Evolutionary conservation across 2,329 filamentous ascomycete genomes (phyloP), one percentile per base, ranked within the genome.

Genomic region (Colletotrichum liaoningense): DNA sequence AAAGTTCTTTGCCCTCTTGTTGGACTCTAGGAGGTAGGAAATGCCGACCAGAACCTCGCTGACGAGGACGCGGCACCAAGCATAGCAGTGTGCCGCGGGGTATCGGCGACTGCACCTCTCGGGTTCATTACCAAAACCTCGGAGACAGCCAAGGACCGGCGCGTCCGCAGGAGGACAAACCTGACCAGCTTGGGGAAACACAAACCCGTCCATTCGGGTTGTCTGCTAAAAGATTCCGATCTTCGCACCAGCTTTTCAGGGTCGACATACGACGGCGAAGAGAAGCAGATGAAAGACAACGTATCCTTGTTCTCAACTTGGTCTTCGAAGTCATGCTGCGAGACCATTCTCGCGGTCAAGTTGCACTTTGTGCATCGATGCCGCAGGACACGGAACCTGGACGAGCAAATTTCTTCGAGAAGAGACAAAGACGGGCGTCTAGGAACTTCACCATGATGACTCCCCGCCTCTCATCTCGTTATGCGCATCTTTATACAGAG

Each of bases 61-160:
- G 22, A 54, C 19, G 12, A 35, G n/a, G 49, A 68, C 28, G 46
- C 49, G 26, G 38, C 14, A 62, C 26, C 38, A 56, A 14, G n/a
- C 38, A 28, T 26, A 14, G 46, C 12, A 9, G 16, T 35, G 22
- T 35, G 42, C n/a, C 26, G n/a, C 38, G 38, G 52, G 49, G 22
- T 19, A 28, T 35, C 58, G 52, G 58, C 52, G 52, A 16, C 55
- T 28, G 46, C 38, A 22, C 33, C 35, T 24, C n/a, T 12, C 65
- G 28, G n/a, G n/a, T 30, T 30, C 9, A 33, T 33, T 63, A 69
- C 64, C 69, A 63, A 28, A 58, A 58, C 28, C 35, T 72, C 65
- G 64, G 69, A 59, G 52, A 38, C 52, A 57, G 14, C n/a, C 49
- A 63, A 38, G 56, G 52, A 63, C 52, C n/a, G 63, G 63, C 63